Conservation (phyloP, 2,329 filamentous ascomycete species). For the Arthrobotrys sinensis region DNA sequence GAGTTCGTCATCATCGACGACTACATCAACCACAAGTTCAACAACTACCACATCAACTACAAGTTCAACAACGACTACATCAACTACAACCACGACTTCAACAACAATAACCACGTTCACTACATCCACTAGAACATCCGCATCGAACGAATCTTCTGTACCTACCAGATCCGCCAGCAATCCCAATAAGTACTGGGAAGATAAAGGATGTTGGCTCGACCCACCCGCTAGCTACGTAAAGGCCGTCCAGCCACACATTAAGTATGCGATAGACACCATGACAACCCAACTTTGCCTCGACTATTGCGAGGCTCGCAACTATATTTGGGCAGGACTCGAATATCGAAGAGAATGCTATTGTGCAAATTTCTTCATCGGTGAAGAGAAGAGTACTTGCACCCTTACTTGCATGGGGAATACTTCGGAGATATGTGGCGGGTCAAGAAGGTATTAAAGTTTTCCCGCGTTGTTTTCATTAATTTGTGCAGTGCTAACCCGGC, state of each 20-base stretch:
- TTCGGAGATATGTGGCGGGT: constrained; percentile 44
- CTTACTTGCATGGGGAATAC: constrained; percentile 41
- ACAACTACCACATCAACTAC: constrained; percentile 45
- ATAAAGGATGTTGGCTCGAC: constrained; percentile 40
- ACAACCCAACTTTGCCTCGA: constrained; percentile 32
- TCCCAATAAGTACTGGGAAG: constrained; percentile 13
- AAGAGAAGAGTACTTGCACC: constrained; percentile 5
- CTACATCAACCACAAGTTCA: constrained; percentile 19
- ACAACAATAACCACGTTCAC: not conserved
- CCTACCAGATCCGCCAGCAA: not conserved
- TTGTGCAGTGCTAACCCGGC: not conserved
- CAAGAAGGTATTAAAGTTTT: constrained; percentile 16
- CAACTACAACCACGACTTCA: not conserved
- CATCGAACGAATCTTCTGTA: not conserved
- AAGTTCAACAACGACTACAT: not conserved
- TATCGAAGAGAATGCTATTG: constrained; percentile 52
- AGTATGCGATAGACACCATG: constrained; percentile 41
- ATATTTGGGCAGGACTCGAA: constrained; percentile 34
- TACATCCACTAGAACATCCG: constrained; percentile 1
- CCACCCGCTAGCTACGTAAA: constrained; percentile 17
- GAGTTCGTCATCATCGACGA: not conserved
- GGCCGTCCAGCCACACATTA: constrained; percentile 26
- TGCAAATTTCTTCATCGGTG: constrained; percentile 25
- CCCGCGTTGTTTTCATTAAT: not conserved
- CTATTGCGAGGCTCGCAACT: constrained; percentile 23